Percentiles rank a stretch among this genome's conserved stretches.
Conservation (phyloP, 148 eudicot genomes). For the Chenopodium formosanum region DNA sequence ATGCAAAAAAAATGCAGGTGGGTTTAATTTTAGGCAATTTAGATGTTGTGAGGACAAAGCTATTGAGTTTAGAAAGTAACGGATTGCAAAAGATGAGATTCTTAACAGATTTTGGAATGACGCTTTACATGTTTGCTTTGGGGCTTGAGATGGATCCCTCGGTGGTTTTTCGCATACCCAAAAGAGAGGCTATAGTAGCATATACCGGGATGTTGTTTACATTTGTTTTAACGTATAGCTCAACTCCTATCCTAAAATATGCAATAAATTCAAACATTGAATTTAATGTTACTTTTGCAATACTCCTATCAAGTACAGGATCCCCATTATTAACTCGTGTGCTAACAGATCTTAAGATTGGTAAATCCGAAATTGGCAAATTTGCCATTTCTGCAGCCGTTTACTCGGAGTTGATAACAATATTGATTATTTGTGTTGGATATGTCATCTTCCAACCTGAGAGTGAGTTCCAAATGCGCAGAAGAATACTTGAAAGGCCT, state of each 20-base stretch:
- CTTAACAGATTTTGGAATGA: constrained; percentile 79
- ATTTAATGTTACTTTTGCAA: constrained; percentile 54
- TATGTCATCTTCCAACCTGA: constrained; percentile 46
- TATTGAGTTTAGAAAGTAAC: constrained; percentile 4
- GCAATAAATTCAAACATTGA: constrained; percentile 7
- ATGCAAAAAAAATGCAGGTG: constrained; percentile 46
- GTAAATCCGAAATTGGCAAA: constrained; percentile 76
- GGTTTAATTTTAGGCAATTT: constrained; percentile 59
- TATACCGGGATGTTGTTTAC: constrained; percentile 60
- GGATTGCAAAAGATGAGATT: constrained; percentile 39
- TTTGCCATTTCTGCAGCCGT: constrained; percentile 72
- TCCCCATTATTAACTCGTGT: constrained; percentile 72
- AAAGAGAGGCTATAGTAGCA: constrained; percentile 63
- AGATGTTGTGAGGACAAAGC: constrained; percentile 12
- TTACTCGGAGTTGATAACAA: constrained; percentile 58
- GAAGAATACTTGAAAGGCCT: background rate
- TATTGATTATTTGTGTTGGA: constrained; percentile 51
- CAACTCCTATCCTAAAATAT: constrained; percentile 42
- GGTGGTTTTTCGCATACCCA: constrained; percentile 45
- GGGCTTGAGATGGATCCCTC: constrained; percentile 79
- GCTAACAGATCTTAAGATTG: constrained; percentile 81
- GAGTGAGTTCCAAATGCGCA: constrained; percentile 21
- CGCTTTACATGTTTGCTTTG: constrained; percentile 70
- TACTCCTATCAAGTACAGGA: constrained; percentile 65
- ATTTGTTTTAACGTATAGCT: constrained; percentile 39